Conservation (phyloP, 108 stramenopile genomes). For the Thalassiosira profunda region DNA sequence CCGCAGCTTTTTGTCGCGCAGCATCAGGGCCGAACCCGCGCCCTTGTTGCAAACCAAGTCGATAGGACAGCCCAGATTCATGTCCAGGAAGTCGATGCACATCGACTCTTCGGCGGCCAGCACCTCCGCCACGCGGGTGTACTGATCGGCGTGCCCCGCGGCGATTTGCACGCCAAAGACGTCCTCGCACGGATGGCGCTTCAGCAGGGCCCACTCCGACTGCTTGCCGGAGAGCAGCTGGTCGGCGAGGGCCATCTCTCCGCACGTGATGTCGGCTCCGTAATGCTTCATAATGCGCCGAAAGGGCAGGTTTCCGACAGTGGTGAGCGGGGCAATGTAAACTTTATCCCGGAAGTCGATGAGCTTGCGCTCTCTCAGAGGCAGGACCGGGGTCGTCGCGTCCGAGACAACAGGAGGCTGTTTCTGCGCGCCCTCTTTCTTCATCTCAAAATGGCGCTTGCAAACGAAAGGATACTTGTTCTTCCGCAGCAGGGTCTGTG, state of each 20-base stretch:
- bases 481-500: slow-evolving; percentile 68
- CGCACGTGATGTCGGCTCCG: slow-evolving; percentile 99
- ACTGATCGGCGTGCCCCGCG: slow-evolving; percentile 90
- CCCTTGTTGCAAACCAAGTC: slow-evolving; percentile 96
- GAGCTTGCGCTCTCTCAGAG: slow-evolving; percentile 73
- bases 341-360: slow-evolving; percentile 96
- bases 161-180: slow-evolving; percentile 98
- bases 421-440: slow-evolving; percentile 37
- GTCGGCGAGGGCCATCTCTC: slow-evolving; percentile 96
- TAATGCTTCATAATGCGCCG: slow-evolving; percentile 95
- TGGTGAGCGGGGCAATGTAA: slow-evolving; percentile 98
- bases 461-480: slow-evolving; percentile 84
- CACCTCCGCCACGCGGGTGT: slow-evolving; percentile 70
- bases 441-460: slow-evolving; percentile 60
- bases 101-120: slow-evolving; percentile 70
- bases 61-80: slow-evolving; percentile 98
- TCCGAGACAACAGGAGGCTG: neutral
- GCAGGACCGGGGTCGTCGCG: slow-evolving; percentile 38
- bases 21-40: slow-evolving; percentile 92
- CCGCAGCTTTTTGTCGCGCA: slow-evolving; percentile 76
- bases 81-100: slow-evolving; percentile 96
- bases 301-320: slow-evolving; percentile 98
- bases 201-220: slow-evolving; percentile 95
- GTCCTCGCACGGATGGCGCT: slow-evolving; percentile 93
- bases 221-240: slow-evolving; percentile 87